A percentile compares a stretch with the other conserved stretches of the same genome.
Conservation (phyloP, 352 stramenopile genomes). For the Globisporangium carolinianum region DNA sequence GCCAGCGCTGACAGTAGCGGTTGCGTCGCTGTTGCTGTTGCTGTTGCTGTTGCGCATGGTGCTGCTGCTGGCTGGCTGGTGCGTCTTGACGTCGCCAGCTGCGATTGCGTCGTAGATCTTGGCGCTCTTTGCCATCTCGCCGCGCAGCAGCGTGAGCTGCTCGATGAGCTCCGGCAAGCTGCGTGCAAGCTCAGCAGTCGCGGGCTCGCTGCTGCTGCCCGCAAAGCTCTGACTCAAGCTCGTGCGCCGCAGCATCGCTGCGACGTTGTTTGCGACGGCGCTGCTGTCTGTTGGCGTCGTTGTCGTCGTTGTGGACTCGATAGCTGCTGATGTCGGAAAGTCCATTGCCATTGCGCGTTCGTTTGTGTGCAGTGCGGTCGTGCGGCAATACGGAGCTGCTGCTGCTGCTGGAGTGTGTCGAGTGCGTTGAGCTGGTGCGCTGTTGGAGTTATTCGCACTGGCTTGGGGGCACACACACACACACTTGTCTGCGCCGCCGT, state of each 20-base stretch:
- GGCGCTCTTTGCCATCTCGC: conserved; percentile 65
- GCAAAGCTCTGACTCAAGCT: conserved; percentile 16
- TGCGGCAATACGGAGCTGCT: neutral
- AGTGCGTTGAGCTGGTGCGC: neutral
- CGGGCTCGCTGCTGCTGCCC: conserved; percentile 7
- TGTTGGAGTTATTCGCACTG: neutral
- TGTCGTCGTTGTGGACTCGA: neutral
- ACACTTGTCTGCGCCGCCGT: no score
- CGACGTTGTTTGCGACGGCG: neutral
- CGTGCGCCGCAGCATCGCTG: conserved; percentile 11
- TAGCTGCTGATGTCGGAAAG: neutral
- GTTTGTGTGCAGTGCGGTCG: neutral
- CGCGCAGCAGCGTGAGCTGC: conserved; percentile 50
- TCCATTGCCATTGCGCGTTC: neutral
- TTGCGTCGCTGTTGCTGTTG: neutral
- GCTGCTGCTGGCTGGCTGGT: conserved; percentile 7
- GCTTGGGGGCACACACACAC: no score
- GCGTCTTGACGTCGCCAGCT: conserved; percentile 12
- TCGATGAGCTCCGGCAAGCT: conserved; percentile 58
- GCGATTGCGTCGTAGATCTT: conserved; percentile 65
- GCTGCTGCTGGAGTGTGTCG: neutral
- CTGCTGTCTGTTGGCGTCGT: conserved; percentile 1
- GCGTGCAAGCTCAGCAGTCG: conserved; percentile 37
- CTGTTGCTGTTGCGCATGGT: conserved; percentile 7
- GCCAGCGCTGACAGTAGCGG: neutral